These are phyloP conservation scores for Phaeosphaeriaceae sp. DNA, from an alignment of 2,329 filamentous ascomycete species.

Conservation along the genomic window DNA sequence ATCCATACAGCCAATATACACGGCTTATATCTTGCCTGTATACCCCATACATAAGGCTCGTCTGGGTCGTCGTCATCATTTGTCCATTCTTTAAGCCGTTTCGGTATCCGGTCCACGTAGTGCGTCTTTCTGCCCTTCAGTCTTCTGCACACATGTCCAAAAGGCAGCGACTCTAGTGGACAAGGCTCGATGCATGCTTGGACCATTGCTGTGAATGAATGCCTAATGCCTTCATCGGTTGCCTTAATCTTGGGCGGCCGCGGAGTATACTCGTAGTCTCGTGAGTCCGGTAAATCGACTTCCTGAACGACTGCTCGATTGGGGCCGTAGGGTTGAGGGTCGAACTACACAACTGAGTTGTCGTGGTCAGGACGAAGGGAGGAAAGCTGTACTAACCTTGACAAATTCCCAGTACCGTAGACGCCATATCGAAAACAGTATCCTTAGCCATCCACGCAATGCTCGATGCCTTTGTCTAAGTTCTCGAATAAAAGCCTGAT, in stretches of 20 bases:
- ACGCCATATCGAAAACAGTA: neutral
- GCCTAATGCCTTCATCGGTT: slow-evolving; percentile 1
- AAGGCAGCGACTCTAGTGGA: neutral
- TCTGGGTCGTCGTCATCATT: neutral
- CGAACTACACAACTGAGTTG: neutral
- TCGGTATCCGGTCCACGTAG: slow-evolving; percentile 4
- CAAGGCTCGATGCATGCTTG: slow-evolving; percentile 4
- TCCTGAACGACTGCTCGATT: slow-evolving; percentile 1
- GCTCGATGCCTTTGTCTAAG: neutral
- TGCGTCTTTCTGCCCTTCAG: neutral
- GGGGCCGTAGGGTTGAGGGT: neutral
- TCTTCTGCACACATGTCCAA: slow-evolving; percentile 1
- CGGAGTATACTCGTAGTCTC: slow-evolving; percentile 2
- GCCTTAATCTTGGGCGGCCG: slow-evolving; percentile 4
- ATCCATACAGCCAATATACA: neutral
- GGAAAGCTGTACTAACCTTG: neutral
- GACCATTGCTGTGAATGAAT: slow-evolving; percentile 6
- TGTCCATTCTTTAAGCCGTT: slow-evolving; percentile 3
- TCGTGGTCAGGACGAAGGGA: neutral
- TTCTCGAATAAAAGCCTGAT: neutral
- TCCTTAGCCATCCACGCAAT: neutral
- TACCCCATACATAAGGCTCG: slow-evolving; percentile 5
- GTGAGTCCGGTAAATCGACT: slow-evolving; percentile 1
- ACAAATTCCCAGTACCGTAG: neutral
- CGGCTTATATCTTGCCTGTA: slow-evolving; percentile 6